Conservation (phyloP, 805 yeast genomes). For the Kuraishia hungarica region DNA sequence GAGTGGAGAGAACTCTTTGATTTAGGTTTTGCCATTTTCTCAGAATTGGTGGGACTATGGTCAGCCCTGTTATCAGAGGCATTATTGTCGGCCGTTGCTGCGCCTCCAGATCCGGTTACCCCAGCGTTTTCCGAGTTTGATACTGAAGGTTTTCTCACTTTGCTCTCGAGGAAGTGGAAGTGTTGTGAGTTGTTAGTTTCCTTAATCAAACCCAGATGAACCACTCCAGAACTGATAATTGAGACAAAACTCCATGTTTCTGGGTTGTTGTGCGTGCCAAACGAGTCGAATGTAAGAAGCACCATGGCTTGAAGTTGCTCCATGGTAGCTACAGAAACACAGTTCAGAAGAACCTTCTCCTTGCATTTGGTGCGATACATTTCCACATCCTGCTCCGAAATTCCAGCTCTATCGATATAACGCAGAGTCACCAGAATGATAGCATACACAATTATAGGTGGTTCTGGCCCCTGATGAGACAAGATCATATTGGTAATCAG, state of each 20-base stretch:
- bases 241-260: constrained; percentile 16
- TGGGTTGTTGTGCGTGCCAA: constrained; percentile 14
- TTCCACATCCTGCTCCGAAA: constrained; percentile 1
- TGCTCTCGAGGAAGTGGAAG: constrained; percentile 5
- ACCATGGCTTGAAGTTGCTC: constrained; percentile 16
- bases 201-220: constrained; percentile 12
- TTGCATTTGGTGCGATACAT: constrained; percentile 9
- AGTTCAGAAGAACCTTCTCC: constrained; percentile 12
- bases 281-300: constrained; percentile 14
- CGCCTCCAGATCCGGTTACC: not conserved
- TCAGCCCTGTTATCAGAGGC: not conserved
- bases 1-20: constrained; percentile 9
- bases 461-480: not conserved
- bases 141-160: constrained; percentile 5
- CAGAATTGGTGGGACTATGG: not conserved
- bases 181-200: constrained; percentile 7
- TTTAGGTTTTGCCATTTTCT: not conserved
- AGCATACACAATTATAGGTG: constrained; percentile 7
- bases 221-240: constrained; percentile 14
- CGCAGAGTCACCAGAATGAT: constrained; percentile 11
- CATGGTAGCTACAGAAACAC: constrained; percentile 14
- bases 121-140: not conserved
- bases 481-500: not conserved
- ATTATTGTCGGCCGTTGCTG: not conserved
- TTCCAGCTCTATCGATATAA: constrained; percentile 3